Conservation (phyloP, 140 eudicot genomes). For the Flaveria floridana region DNA sequence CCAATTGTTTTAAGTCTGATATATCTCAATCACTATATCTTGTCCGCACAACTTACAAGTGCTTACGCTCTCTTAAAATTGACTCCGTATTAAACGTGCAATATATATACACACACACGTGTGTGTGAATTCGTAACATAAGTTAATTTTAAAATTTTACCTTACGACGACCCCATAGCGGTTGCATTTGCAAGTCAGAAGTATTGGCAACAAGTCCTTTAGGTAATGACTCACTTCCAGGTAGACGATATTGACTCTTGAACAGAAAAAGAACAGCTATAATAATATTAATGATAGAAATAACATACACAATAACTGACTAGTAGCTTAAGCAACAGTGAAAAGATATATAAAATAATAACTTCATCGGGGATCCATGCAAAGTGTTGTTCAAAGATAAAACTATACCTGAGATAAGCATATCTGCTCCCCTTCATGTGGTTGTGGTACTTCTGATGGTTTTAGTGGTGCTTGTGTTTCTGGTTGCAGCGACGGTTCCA, state of each 20-base stretch:
- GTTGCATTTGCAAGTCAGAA: slow-evolving; percentile 83
- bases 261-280: slow-evolving; percentile 36
- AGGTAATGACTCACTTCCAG: slow-evolving; percentile 78
- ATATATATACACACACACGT: too few species aligned
- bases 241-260: slow-evolving; percentile 61
- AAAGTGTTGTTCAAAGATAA: neutral
- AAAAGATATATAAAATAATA: neutral
- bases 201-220: slow-evolving; percentile 65
- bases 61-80: neutral
- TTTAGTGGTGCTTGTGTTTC: neutral
- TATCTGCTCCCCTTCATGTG: slow-evolving; percentile 22
- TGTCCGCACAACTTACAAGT: neutral
- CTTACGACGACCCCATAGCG: slow-evolving; percentile 69
- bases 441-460: slow-evolving; percentile 7
- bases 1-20: too few species aligned
- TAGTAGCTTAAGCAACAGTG: slow-evolving; percentile 2
- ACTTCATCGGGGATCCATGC: neutral
- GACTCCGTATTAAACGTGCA: neutral
- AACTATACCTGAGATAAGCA: slow-evolving; percentile 21
- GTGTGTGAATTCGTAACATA: neutral
- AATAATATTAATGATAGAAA: slow-evolving; percentile 20
- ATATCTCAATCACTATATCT: neutral
- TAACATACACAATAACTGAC: neutral
- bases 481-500: neutral
- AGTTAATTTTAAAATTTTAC: slow-evolving; percentile 13